Conservation (phyloP, 2,329 filamentous ascomycete species). For the Aplosporella prunicola region DNA sequence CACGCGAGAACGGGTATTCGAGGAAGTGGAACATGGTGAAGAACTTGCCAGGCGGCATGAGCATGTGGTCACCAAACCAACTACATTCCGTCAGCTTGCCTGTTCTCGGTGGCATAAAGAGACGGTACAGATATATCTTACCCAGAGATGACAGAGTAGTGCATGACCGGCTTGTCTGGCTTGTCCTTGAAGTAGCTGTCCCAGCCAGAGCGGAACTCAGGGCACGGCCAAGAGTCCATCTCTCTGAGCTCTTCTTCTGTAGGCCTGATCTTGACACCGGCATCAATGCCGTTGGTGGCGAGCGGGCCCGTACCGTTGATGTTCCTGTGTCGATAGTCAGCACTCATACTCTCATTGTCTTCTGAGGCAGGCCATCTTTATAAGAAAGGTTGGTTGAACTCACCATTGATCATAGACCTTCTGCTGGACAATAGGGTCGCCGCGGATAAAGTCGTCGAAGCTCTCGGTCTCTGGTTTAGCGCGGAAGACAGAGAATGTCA, state of each 20-base stretch:
- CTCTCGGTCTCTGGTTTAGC: constrained; percentile 67
- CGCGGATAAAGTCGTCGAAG: constrained; percentile 72
- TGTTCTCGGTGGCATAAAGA: neutral
- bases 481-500: constrained; percentile 61
- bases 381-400: neutral
- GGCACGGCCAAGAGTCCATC: constrained; percentile 64
- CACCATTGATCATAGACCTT: constrained; percentile 66
- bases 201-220: constrained; percentile 66
- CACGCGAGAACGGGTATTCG: constrained; percentile 67
- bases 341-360: too few species aligned
- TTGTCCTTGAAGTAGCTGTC: constrained; percentile 77
- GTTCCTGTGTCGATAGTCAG: constrained; percentile 28
- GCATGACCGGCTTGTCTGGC: constrained; percentile 80
- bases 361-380: too few species aligned
- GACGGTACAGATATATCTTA: neutral
- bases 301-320: constrained; percentile 69
- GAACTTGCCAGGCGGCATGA: constrained; percentile 66
- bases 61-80: constrained; percentile 44
- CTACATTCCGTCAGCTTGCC: too few species aligned
- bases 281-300: constrained; percentile 70
- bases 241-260: constrained; percentile 56
- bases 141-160: constrained; percentile 63
- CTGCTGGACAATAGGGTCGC: constrained; percentile 64
- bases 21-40: constrained; percentile 80
- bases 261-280: constrained; percentile 68